These are phyloP conservation scores for Saksenaea vasiformis DNA, from an alignment of 371 early-diverging fungal genomes.

Conservation along the genomic window DNA sequence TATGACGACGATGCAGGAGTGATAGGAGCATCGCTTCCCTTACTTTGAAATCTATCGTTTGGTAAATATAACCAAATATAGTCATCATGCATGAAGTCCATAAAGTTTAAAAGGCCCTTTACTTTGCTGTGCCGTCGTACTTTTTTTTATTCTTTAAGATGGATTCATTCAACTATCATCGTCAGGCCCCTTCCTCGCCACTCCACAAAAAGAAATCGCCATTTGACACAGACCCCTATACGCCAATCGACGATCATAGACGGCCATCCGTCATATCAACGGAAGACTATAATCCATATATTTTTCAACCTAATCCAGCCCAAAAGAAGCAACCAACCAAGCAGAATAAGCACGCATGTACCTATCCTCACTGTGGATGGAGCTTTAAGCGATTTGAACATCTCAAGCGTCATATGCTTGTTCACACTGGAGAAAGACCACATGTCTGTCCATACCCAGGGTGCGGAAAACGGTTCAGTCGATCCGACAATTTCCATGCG, in stretches of 20 bases:
- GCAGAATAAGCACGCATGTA: constrained; percentile 57
- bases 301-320: constrained; percentile 21
- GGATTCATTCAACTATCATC: constrained; percentile 12
- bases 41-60: constrained; percentile 6
- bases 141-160: constrained; percentile 10
- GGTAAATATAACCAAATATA: constrained; percentile 48
- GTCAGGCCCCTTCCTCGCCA: constrained; percentile 10
- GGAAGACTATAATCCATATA: constrained; percentile 27
- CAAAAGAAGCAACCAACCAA: constrained; percentile 38
- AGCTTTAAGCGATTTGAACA: constrained; percentile 77
- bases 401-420: constrained; percentile 71
- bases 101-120: constrained; percentile 20
- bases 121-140: constrained; percentile 3
- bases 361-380: constrained; percentile 48
- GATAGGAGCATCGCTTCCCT: neutral
- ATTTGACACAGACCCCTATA: constrained; percentile 8
- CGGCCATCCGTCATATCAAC: constrained; percentile 20
- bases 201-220: constrained; percentile 3
- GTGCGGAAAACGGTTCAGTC: constrained; percentile 66
- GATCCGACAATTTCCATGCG: constrained; percentile 64
- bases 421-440: constrained; percentile 58
- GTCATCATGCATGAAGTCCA: constrained; percentile 23
- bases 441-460: constrained; percentile 58
- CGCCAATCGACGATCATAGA: constrained; percentile 18
- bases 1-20: constrained; percentile 5